A percentile compares a stretch with the other conserved stretches of the same genome.
These are phyloP conservation scores for Hamigera avellanea DNA, from an alignment of 495 filamentous ascomycete species.

Conservation along the genomic window DNA sequence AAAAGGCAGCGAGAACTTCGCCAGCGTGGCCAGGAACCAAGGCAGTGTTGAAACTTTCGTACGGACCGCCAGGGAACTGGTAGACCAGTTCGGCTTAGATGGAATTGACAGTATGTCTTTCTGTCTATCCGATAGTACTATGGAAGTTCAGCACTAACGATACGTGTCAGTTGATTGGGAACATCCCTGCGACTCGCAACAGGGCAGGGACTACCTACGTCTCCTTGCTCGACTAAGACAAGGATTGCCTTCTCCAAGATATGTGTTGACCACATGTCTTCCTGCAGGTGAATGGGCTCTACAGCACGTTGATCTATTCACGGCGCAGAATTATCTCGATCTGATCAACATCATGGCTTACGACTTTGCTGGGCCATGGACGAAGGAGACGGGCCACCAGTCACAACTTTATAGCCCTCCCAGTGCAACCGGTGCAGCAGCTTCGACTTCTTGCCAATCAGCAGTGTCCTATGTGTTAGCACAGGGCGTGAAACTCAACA, in stretches of 20 bases:
- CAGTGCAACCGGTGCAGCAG: conserved; percentile 17
- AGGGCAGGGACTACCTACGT: conserved; percentile 63
- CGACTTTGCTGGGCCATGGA: conserved; percentile 80
- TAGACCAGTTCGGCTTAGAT: conserved; percentile 67
- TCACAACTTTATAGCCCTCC: conserved; percentile 61
- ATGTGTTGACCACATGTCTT: conserved; percentile 67
- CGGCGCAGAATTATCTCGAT: conserved; percentile 57
- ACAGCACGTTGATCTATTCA: conserved; percentile 60
- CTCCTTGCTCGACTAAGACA: conserved; percentile 59
- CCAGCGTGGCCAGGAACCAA: conserved; percentile 53
- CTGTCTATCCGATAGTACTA: neutral
- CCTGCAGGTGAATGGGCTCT: conserved; percentile 68
- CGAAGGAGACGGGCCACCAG: conserved; percentile 58
- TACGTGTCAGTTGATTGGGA: conserved; percentile 72
- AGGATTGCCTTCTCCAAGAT: conserved; percentile 61
- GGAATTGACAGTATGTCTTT: conserved; percentile 64
- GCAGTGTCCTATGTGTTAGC: conserved; percentile 53
- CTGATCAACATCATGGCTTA: conserved; percentile 78
- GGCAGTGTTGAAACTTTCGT: conserved; percentile 58
- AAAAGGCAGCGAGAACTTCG: conserved; percentile 66
- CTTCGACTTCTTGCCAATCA: conserved; percentile 51
- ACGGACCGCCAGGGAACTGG: conserved; percentile 54
- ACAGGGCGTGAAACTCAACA: conserved; percentile 56
- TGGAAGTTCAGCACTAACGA: neutral
- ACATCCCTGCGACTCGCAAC: conserved; percentile 55